Conservation (phyloP, 495 filamentous ascomycete genomes). For the Xylaria grammica region DNA sequence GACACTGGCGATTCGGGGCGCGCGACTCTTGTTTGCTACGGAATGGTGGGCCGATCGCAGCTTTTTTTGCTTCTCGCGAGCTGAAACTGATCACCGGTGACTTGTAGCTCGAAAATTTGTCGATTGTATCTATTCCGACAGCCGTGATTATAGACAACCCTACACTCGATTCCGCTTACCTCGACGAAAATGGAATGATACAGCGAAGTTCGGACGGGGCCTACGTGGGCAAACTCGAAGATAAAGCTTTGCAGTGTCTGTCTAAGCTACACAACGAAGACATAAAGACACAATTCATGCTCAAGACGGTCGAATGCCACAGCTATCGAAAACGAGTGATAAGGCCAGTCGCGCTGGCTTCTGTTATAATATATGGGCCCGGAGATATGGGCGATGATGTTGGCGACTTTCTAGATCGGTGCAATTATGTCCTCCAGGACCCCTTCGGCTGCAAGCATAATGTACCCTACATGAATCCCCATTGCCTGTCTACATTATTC, state of each 20-base stretch:
- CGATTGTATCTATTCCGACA: background rate
- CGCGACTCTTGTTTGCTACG: background rate
- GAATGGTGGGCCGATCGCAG: background rate
- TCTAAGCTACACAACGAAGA: background rate
- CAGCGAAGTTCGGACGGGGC: background rate
- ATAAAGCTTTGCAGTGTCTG: background rate
- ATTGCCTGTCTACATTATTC: conserved; percentile 9
- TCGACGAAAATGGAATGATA: background rate
- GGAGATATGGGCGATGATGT: background rate
- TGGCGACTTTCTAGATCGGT: conserved; percentile 14
- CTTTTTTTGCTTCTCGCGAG: background rate
- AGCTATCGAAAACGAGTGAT: background rate
- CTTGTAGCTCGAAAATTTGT: background rate
- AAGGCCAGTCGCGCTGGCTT: background rate
- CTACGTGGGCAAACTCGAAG: background rate
- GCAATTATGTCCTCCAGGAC: conserved; percentile 3
- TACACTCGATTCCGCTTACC: background rate
- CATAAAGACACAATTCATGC: background rate
- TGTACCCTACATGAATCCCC: background rate
- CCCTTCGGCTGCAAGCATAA: background rate
- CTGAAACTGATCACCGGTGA: background rate
- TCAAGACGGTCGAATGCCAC: background rate
- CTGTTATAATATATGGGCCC: background rate
- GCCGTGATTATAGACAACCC: background rate
- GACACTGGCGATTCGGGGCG: too few species aligned